phyloP scores from a whole-genome alignment of 805 yeast genomes.

The Ogataea neopini region DNA sequence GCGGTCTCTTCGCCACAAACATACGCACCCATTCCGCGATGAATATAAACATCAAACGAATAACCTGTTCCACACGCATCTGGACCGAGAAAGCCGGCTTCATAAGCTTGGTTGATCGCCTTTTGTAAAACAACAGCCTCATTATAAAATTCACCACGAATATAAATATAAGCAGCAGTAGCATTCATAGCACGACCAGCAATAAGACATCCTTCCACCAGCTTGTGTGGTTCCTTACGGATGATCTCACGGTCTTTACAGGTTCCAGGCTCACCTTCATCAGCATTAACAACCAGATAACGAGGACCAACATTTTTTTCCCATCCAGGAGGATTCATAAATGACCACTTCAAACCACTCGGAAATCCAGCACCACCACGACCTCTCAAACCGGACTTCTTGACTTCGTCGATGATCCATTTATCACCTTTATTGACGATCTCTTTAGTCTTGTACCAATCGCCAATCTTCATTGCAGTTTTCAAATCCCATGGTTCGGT shows the following conservation, averaged over 20 bases:
- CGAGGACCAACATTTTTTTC: slow-evolving; percentile 88
- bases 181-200: slow-evolving; percentile 94
- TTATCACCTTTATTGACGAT: slow-evolving; percentile 78
- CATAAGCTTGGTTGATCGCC: slow-evolving; percentile 87
- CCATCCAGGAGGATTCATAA: slow-evolving; percentile 96
- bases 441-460: slow-evolving; percentile 91
- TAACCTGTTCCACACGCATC: slow-evolving; percentile 88
- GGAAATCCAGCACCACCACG: slow-evolving; percentile 97
- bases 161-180: slow-evolving; percentile 87
- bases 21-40: slow-evolving; percentile 93
- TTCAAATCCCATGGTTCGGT: slow-evolving; percentile 56
- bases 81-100: slow-evolving; percentile 76
- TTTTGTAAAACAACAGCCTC: slow-evolving; percentile 73
- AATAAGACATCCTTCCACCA: slow-evolving; percentile 86
- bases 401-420: slow-evolving; percentile 89
- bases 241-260: slow-evolving; percentile 91
- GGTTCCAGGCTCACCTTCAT: slow-evolving; percentile 95
- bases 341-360: slow-evolving; percentile 87
- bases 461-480: slow-evolving; percentile 78
- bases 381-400: slow-evolving; percentile 82
- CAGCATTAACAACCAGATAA: slow-evolving; percentile 86
- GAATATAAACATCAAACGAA: slow-evolving; percentile 79
- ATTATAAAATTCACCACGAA: slow-evolving; percentile 87
- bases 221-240: slow-evolving; percentile 89
- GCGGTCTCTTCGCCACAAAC: slow-evolving; percentile 94